Evolutionary conservation across 306 rosid genomes (phyloP).

Genomic region (Benincasa hispida): DNA sequence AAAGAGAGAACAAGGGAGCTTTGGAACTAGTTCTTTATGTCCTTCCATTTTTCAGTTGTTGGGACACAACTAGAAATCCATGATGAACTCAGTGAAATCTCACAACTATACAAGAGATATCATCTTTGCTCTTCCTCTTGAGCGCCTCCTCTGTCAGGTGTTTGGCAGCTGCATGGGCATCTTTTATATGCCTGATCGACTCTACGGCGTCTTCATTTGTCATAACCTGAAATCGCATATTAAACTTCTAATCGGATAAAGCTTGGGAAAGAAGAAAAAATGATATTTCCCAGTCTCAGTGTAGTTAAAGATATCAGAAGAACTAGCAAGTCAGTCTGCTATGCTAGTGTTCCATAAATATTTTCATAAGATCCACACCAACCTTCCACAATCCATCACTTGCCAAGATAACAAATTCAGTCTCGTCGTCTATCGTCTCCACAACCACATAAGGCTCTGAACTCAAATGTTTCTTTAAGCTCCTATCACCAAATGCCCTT

Average conservation of each 20-base stretch:
- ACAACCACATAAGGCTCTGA: conserved; percentile 59
- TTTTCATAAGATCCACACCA: conserved; percentile 11
- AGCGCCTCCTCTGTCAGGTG: conserved; percentile 72
- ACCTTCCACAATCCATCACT: conserved; percentile 99
- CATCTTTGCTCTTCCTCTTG: conserved; percentile 74
- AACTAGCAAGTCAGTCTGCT: not conserved
- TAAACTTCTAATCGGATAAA: not conserved
- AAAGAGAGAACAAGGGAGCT: not conserved
- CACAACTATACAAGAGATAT: conserved; percentile 76
- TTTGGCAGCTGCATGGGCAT: conserved; percentile 78
- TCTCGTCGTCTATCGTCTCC: conserved; percentile 37
- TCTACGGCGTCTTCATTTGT: conserved; percentile 82
- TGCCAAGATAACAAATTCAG: conserved; percentile 75
- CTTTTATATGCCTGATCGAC: conserved; percentile 50
- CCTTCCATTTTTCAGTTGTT: not conserved
- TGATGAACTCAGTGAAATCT: conserved; percentile 34
- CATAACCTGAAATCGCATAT: conserved; percentile 50
- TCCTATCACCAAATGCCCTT: conserved; percentile 93
- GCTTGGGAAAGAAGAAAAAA: not conserved
- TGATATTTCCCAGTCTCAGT: not conserved
- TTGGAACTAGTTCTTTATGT: not conserved
- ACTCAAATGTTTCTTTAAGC: conserved; percentile 78
- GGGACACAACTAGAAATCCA: not conserved
- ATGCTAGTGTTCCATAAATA: not conserved
- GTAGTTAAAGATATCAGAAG: not conserved